Evolutionary conservation across 495 filamentous ascomycete species (phyloP).

Genomic region (Bathelium albidoporum): DNA sequence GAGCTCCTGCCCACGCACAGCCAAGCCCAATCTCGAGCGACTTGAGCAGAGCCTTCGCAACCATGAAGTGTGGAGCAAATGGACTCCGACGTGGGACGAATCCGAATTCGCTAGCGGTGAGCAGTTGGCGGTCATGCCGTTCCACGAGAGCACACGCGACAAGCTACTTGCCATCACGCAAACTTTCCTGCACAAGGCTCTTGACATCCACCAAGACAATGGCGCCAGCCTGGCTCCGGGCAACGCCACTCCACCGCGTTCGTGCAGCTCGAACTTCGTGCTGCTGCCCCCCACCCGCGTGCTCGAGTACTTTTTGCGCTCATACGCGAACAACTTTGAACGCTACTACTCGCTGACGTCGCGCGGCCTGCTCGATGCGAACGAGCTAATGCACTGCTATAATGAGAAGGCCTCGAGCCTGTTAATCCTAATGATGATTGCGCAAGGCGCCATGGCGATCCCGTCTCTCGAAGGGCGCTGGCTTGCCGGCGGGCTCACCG

Average conservation of each 20-base stretch:
- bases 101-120: slow-evolving; percentile 39
- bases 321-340: slow-evolving; percentile 47
- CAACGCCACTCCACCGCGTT: slow-evolving; percentile 30
- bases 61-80: slow-evolving; percentile 35
- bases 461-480: slow-evolving; percentile 47
- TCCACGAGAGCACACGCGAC: slow-evolving; percentile 43
- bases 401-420: slow-evolving; percentile 49
- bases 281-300: slow-evolving; percentile 49
- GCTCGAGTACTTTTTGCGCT: slow-evolving; percentile 50
- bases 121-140: slow-evolving; percentile 33
- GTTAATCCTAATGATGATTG: slow-evolving; percentile 54
- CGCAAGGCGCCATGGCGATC: slow-evolving; percentile 49
- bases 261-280: slow-evolving; percentile 42
- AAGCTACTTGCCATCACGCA: slow-evolving; percentile 55
- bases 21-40: slow-evolving; percentile 47
- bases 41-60: slow-evolving; percentile 40
- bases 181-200: slow-evolving; percentile 51
- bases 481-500: slow-evolving; percentile 51
- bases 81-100: slow-evolving; percentile 39
- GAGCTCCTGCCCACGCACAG: slow-evolving; percentile 44
- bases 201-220: slow-evolving; percentile 45
- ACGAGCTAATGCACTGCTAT: slow-evolving; percentile 43
- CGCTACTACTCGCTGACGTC: slow-evolving; percentile 48
- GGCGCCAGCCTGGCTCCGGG: slow-evolving; percentile 18
- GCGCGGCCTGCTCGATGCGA: slow-evolving; percentile 44